These are phyloP conservation scores for Colletotrichum magnum DNA, from an alignment of 2,329 filamentous ascomycete genomes.

Conservation along the genomic window DNA sequence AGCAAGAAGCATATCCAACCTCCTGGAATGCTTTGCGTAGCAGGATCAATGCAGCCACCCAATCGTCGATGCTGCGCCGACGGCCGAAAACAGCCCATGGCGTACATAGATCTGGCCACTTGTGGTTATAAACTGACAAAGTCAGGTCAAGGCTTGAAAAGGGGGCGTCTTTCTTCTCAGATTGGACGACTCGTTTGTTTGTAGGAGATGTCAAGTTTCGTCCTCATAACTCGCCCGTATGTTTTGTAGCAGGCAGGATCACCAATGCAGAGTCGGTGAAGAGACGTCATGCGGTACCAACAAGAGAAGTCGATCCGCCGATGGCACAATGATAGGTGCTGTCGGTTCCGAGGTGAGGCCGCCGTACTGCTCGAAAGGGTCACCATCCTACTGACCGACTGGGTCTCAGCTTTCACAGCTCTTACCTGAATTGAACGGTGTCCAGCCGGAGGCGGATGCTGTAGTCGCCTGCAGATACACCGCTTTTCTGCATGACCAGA, in stretches of 20 bases:
- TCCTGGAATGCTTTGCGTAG: conserved; percentile 28
- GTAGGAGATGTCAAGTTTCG: not conserved
- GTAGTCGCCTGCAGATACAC: conserved; percentile 2
- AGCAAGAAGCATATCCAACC: conserved; percentile 37
- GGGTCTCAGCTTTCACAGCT: not conserved
- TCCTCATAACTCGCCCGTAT: too few species aligned
- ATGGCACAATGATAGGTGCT: not conserved
- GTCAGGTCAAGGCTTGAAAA: not conserved
- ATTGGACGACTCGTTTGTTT: not conserved
- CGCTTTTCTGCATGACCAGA: conserved; percentile 9
- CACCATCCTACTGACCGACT: conserved; percentile 1
- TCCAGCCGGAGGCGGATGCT: not conserved
- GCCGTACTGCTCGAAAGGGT: conserved; percentile 12
- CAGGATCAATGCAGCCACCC: conserved; percentile 28
- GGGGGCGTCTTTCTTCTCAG: not conserved
- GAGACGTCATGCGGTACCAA: not conserved
- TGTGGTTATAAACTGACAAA: too few species aligned
- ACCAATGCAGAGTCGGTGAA: conserved; percentile 11
- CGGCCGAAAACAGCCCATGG: not conserved
- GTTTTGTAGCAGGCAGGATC: not conserved
- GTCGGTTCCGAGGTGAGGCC: conserved; percentile 34
- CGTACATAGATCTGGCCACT: not conserved
- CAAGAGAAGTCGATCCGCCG: not conserved
- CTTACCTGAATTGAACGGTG: not conserved
- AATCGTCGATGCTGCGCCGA: not conserved